A percentile compares a stretch with the other conserved stretches of the same genome.
Conservation (phyloP, 2,329 filamentous ascomycete species). For the Neonectria neomacrospora region DNA sequence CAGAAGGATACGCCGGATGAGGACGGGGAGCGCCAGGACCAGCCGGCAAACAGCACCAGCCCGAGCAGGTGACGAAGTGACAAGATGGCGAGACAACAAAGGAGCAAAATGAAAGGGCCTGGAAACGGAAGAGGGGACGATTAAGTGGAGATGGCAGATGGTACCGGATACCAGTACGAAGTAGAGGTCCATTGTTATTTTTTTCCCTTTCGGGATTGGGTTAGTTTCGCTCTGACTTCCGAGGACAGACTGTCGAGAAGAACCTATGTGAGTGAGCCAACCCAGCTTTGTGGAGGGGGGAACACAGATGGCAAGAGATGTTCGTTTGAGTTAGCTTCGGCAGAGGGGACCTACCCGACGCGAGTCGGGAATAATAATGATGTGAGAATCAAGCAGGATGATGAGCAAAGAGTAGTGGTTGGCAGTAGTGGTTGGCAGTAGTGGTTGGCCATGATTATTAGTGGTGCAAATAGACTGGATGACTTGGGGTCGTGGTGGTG, state of each 20-base stretch:
- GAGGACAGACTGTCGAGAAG: background rate
- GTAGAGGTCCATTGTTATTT: conserved; percentile 28
- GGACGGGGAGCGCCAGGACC: background rate
- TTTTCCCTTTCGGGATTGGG: conserved; percentile 9
- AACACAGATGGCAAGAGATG: background rate
- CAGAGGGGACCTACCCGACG: background rate
- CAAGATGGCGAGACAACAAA: conserved; percentile 21
- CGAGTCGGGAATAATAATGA: conserved; percentile 14
- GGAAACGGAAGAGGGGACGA: conserved; percentile 24
- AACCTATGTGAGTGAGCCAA: background rate
- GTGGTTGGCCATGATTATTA: conserved; percentile 5
- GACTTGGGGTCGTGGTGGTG: background rate
- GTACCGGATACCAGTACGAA: conserved; percentile 28
- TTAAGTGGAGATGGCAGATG: conserved; percentile 38
- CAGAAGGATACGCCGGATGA: conserved; percentile 8
- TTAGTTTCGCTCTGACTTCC: background rate
- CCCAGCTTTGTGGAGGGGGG: background rate
- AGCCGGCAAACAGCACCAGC: background rate
- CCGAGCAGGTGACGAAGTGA: conserved; percentile 5
- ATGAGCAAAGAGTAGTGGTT: conserved; percentile 7
- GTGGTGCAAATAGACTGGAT: conserved; percentile 1
- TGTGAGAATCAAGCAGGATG: conserved; percentile 22
- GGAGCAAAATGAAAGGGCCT: conserved; percentile 17
- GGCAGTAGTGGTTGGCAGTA: conserved; percentile 7
- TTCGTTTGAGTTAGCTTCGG: conserved; percentile 28